Conservation (phyloP, 2,329 filamentous ascomycete genomes). For the Lojkania enalia region DNA sequence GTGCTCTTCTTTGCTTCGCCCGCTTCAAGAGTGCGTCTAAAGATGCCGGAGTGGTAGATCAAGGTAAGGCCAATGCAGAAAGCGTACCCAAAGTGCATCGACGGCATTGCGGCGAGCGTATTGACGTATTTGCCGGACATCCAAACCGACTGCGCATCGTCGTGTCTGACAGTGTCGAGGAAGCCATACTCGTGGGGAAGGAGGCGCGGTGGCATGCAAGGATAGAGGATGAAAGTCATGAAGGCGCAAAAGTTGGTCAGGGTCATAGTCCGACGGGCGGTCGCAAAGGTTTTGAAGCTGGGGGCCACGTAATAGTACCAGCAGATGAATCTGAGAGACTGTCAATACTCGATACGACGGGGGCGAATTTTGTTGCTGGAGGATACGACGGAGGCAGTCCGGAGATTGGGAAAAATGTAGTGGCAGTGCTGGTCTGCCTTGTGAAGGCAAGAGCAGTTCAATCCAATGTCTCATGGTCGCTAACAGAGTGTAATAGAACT, state of each 20-base stretch:
- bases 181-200: slow-evolving; percentile 51
- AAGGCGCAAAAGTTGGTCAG: slow-evolving; percentile 60
- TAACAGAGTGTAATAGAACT: slow-evolving; percentile 16
- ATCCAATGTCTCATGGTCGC: too few relatives aligned
- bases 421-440: too few relatives aligned
- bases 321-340: slow-evolving; percentile 57
- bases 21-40: slow-evolving; percentile 49
- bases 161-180: slow-evolving; percentile 53
- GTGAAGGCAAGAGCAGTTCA: too few relatives aligned
- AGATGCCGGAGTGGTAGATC: slow-evolving; percentile 56
- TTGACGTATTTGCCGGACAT: slow-evolving; percentile 53
- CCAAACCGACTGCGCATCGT: slow-evolving; percentile 52
- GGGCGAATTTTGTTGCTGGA: too few relatives aligned
- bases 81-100: slow-evolving; percentile 60
- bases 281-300: slow-evolving; percentile 50
- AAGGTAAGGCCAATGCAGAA: slow-evolving; percentile 58
- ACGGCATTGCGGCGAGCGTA: slow-evolving; percentile 52
- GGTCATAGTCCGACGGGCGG: slow-evolving; percentile 51
- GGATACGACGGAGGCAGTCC: too few relatives aligned
- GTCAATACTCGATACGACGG: too few relatives aligned
- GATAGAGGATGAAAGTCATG: slow-evolving; percentile 54
- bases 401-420: too few relatives aligned
- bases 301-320: slow-evolving; percentile 66
- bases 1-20: slow-evolving; percentile 48
- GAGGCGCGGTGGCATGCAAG: slow-evolving; percentile 57